phyloP scores from a whole-genome alignment of 83 land plant genomes.

The Diphasiastrum complanatum region DNA sequence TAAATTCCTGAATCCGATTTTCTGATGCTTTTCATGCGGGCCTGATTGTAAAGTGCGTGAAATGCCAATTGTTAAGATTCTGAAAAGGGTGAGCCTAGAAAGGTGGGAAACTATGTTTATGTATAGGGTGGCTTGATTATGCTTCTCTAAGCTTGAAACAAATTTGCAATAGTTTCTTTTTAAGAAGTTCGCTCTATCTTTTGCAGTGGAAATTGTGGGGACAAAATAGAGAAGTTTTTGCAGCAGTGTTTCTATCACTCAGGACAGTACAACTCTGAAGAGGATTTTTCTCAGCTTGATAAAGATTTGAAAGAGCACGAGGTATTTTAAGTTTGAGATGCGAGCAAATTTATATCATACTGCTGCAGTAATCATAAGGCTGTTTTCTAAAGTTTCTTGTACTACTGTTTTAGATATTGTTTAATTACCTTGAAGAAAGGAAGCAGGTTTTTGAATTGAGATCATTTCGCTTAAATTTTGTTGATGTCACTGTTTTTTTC shows the following conservation, averaged over 20 bases:
- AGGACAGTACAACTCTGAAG: constrained; percentile 84
- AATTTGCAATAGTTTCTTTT: neutral
- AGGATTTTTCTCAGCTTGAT: constrained; percentile 56
- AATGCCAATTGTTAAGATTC: too few species aligned
- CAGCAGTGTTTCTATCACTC: constrained; percentile 78
- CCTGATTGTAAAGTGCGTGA: too few species aligned
- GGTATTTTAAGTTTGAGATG: constrained; percentile 34
- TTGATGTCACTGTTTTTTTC: too few species aligned
- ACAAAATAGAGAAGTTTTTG: constrained; percentile 72
- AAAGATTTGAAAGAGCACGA: constrained; percentile 68
- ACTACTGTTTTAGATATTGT: neutral
- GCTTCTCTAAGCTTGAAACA: neutral
- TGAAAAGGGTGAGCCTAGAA: too few species aligned
- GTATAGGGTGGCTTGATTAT: too few species aligned
- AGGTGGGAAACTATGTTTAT: too few species aligned
- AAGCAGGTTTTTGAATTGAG: too few species aligned
- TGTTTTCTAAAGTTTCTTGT: neutral
- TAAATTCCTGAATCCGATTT: too few species aligned
- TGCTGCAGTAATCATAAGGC: neutral
- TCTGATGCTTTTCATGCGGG: too few species aligned
- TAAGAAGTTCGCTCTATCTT: neutral
- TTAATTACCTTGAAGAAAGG: too few species aligned
- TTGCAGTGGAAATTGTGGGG: constrained; percentile 79
- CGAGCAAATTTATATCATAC: neutral
- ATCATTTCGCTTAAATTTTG: too few species aligned